Base-by-base conservation (phyloP, 2,329 filamentous ascomycete genomes). In the Cladosporium sp. region DNA sequence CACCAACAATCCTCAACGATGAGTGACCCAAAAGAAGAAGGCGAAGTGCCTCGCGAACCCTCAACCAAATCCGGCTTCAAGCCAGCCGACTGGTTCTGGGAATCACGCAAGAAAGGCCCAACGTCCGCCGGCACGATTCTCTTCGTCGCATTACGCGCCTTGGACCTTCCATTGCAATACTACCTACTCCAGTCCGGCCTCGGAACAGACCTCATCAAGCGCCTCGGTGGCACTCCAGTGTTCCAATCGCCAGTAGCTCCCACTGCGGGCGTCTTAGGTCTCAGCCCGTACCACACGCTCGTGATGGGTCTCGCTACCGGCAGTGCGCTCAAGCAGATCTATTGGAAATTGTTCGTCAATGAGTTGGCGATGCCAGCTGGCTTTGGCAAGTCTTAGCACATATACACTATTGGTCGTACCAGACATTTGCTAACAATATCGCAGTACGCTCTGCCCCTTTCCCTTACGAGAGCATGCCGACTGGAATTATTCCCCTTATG, bases 391-490 rank as follows among this genome's bases (percentile, higher is more conserved):
- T 26, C 23, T 31, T 31, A 31, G 31, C 7, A 35, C 31, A 21
- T 29, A 56, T 33, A 35, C 31, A 21, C 52, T 29, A 35, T 23
- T 56, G 52, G 29, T 35, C 12, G 50, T 31, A 35, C 11, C 6
- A 35, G 52, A 56, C 14, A 56, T 35, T 21, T 29, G 33, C 33
- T 35, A 35, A 35, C 33, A 35, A 35, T 79, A 79, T 0, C 88
- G 88, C 33, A 35, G 33, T 35, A 35, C 11, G 33, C 3, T 10
- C 12, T 14, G 11, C 33, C 33, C 12, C 11, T 12, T 10, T 35
- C 33, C 7, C 11, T 35, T 14, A 12, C 12, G 33, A 35, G 12
- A 35, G 12, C 3, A 35, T 35, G 11, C 33, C 33, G 33, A 35
- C 3, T 12, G 33, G 12, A 35, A 12, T 11, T 35, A 7, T 35